These are phyloP conservation scores for Fusarium sp. DNA, from an alignment of 2,329 filamentous ascomycete species.

Conservation along the genomic window DNA sequence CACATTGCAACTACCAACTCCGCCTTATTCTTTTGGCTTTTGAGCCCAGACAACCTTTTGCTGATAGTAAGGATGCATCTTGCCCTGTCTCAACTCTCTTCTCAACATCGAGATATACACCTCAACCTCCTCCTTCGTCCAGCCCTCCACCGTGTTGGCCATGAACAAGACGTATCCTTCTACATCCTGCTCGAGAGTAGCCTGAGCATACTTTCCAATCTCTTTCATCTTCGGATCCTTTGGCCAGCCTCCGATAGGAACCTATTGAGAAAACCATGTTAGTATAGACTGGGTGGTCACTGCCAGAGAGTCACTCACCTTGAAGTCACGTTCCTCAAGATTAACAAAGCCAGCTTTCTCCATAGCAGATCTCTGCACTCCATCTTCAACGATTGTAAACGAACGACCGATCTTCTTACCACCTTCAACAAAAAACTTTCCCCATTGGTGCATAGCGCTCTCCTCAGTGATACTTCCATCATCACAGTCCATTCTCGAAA, in stretches of 20 bases:
- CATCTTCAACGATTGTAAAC: conserved; percentile 27
- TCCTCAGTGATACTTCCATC: conserved; percentile 18
- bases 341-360: conserved; percentile 22
- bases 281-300: background rate
- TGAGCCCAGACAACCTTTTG: conserved; percentile 33
- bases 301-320: background rate
- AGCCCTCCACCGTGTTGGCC: conserved; percentile 32
- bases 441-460: conserved; percentile 37
- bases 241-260: conserved; percentile 32
- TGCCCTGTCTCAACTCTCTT: conserved; percentile 29
- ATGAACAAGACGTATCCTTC: conserved; percentile 40
- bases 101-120: conserved; percentile 37
- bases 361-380: conserved; percentile 18
- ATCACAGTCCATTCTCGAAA: conserved; percentile 25
- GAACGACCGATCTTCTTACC: conserved; percentile 29
- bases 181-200: conserved; percentile 34
- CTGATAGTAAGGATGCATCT: conserved; percentile 30
- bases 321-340: conserved; percentile 24
- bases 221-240: conserved; percentile 15
- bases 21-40: conserved; percentile 9
- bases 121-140: conserved; percentile 33
- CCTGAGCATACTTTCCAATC: conserved; percentile 28
- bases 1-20: background rate
- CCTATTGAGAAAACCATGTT: background rate
- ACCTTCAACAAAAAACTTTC: conserved; percentile 33